A percentile compares a stretch with the other conserved stretches of the same genome.
These are phyloP conservation scores for Kickxella alabastrina DNA, from an alignment of 192 early-diverging fungal species.

Conservation along the genomic window DNA sequence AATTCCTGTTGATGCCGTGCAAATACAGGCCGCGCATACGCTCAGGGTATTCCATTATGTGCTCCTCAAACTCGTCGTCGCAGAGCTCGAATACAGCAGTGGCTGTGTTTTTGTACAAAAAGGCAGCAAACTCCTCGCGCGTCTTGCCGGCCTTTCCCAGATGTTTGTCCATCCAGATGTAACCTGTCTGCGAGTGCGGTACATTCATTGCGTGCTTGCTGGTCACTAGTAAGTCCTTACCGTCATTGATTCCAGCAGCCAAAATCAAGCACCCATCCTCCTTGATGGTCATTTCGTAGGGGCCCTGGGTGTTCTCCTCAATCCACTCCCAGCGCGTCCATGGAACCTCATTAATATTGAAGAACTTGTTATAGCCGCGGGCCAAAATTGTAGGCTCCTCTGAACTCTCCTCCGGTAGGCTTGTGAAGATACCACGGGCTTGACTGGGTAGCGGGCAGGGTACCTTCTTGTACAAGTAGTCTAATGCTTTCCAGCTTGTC, in stretches of 20 bases:
- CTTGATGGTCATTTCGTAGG: conserved; percentile 90
- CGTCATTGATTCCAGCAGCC: conserved; percentile 60
- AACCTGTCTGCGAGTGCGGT: conserved; percentile 57
- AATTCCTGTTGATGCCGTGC: conserved; percentile 89
- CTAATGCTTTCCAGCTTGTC: conserved; percentile 64
- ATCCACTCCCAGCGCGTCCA: conserved; percentile 61
- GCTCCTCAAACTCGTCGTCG: conserved; percentile 96
- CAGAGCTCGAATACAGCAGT: conserved; percentile 84
- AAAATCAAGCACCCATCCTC: conserved; percentile 98
- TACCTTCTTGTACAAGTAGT: conserved; percentile 65
- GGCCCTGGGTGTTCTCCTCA: conserved; percentile 61
- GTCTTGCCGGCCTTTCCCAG: conserved; percentile 57
- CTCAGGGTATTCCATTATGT: conserved; percentile 79
- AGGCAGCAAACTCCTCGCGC: conserved; percentile 62
- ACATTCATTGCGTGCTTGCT: conserved; percentile 74
- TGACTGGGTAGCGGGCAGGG: conserved; percentile 62
- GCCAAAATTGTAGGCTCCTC: conserved; percentile 56
- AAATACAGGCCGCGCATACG: conserved; percentile 80
- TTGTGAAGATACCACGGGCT: conserved; percentile 81
- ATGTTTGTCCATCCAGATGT: conserved; percentile 73
- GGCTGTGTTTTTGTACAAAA: conserved; percentile 65
- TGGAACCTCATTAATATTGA: conserved; percentile 70
- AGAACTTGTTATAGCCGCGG: conserved; percentile 98
- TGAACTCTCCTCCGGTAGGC: neutral
- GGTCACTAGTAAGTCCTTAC: conserved; percentile 68